A percentile compares a stretch with the other conserved stretches of the same genome.
These are phyloP conservation scores for Tephrocybe rancida DNA, from an alignment of 768 basidiomycete genomes.

Conservation along the genomic window DNA sequence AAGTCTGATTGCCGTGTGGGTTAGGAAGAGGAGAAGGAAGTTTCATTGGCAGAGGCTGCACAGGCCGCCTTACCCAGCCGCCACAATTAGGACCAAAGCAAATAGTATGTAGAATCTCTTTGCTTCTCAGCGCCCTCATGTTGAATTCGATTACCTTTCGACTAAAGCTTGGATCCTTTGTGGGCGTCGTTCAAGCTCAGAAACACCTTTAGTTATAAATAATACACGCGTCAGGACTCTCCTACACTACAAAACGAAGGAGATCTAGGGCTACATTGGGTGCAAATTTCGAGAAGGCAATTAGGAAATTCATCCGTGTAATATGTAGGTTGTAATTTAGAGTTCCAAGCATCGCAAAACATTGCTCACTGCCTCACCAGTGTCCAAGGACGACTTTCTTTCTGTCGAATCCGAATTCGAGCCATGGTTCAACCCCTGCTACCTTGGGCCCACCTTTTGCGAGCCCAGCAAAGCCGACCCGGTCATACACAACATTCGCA, in stretches of 20 bases:
- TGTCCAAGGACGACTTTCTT: constrained; percentile 54
- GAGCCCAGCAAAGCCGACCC: constrained; percentile 69
- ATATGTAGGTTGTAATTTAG: background rate
- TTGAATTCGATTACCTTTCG: no score
- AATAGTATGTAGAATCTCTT: background rate
- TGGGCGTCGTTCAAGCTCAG: no score
- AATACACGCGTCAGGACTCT: no score
- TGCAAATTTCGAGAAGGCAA: background rate
- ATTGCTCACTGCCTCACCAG: constrained; percentile 48
- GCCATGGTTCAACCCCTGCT: constrained; percentile 51
- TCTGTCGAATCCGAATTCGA: constrained; percentile 66
- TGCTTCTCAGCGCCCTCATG: background rate
- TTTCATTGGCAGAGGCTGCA: constrained; percentile 42
- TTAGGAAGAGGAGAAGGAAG: constrained; percentile 41
- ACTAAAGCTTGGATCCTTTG: no score
- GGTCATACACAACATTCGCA: constrained; percentile 59
- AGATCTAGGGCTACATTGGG: constrained; percentile 7
- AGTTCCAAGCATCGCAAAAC: background rate
- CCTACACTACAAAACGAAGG: background rate
- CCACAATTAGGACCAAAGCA: background rate
- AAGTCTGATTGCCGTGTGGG: background rate
- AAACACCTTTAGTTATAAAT: no score
- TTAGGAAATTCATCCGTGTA: background rate
- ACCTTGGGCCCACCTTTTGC: constrained; percentile 27
- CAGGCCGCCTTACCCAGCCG: constrained; percentile 28